A percentile compares a stretch with the other conserved stretches of the same genome.
Conservation (phyloP, 2,329 filamentous ascomycete species). For the Hirsutella rhossiliensis region DNA sequence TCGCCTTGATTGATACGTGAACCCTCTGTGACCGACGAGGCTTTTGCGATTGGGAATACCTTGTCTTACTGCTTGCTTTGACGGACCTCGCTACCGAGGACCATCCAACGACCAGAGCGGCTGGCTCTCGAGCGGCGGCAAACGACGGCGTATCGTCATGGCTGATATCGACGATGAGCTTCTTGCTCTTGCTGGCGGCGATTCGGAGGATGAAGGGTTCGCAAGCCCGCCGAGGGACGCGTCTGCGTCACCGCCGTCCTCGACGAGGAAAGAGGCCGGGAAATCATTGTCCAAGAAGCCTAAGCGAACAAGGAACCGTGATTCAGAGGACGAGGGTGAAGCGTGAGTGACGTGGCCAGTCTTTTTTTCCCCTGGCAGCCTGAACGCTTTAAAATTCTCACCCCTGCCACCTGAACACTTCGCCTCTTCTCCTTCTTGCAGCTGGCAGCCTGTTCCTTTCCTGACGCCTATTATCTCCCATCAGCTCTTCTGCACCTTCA, state of each 20-base stretch:
- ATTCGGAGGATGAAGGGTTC: slow-evolving; percentile 46
- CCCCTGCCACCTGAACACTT: background rate
- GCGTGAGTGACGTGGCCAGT: slow-evolving; percentile 20
- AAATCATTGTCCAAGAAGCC: slow-evolving; percentile 30
- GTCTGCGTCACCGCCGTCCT: slow-evolving; percentile 37
- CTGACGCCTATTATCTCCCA: background rate
- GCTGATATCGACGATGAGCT: slow-evolving; percentile 88
- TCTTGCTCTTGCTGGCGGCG: slow-evolving; percentile 79
- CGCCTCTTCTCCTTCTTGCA: background rate
- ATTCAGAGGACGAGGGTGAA: slow-evolving; percentile 52
- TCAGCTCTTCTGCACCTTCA: slow-evolving; percentile 56
- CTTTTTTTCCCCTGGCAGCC: background rate
- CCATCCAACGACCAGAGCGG: too few relatives aligned
- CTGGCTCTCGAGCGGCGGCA: too few relatives aligned
- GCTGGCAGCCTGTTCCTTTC: background rate
- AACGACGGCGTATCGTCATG: slow-evolving; percentile 38
- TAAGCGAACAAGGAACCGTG: slow-evolving; percentile 27
- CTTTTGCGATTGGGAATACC: too few relatives aligned
- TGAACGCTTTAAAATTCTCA: background rate
- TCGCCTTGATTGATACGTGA: too few relatives aligned
- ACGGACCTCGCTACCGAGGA: too few relatives aligned
- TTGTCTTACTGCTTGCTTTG: too few relatives aligned
- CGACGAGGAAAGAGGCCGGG: slow-evolving; percentile 16
- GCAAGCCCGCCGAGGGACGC: slow-evolving; percentile 41
- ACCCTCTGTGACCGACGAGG: too few relatives aligned